Percentiles rank a stretch among this genome's conserved stretches.
These are phyloP conservation scores for Phytopythium helicoides DNA, from an alignment of 352 stramenopile genomes.

Conservation along the genomic window DNA sequence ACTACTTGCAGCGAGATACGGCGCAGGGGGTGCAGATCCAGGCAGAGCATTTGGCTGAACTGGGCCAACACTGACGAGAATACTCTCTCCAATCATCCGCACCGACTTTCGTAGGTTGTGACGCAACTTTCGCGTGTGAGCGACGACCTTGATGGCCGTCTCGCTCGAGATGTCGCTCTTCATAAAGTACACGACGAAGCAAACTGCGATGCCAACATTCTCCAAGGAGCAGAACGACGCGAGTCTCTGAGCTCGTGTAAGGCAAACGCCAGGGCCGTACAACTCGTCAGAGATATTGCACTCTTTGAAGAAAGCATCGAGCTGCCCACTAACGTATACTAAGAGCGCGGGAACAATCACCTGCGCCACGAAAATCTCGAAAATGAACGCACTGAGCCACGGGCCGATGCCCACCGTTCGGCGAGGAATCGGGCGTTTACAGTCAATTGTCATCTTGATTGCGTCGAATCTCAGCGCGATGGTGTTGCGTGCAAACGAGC, in stretches of 20 bases:
- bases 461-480: conserved; percentile 55
- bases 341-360: conserved; percentile 52
- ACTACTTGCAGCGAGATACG: background rate
- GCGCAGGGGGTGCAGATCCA: background rate
- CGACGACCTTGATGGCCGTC: conserved; percentile 52
- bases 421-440: conserved; percentile 47
- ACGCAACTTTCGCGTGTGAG: conserved; percentile 46
- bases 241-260: conserved; percentile 21
- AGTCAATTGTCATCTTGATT: conserved; percentile 69
- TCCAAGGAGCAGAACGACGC: conserved; percentile 42
- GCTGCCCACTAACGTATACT: conserved; percentile 63
- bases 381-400: conserved; percentile 50
- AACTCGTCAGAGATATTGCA: conserved; percentile 32
- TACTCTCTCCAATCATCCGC: conserved; percentile 53
- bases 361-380: conserved; percentile 49
- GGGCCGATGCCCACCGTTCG: conserved; percentile 53
- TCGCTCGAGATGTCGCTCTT: conserved; percentile 54
- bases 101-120: conserved; percentile 58
- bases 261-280: conserved; percentile 40
- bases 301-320: conserved; percentile 44
- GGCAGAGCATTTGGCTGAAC: background rate
- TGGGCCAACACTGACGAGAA: conserved; percentile 24
- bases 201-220: conserved; percentile 47
- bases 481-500: conserved; percentile 44
- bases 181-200: conserved; percentile 49